A percentile compares a stretch with the other conserved stretches of the same genome.
Evolutionary conservation across 768 basidiomycete species (phyloP).

Genomic region (Russula virescens): DNA sequence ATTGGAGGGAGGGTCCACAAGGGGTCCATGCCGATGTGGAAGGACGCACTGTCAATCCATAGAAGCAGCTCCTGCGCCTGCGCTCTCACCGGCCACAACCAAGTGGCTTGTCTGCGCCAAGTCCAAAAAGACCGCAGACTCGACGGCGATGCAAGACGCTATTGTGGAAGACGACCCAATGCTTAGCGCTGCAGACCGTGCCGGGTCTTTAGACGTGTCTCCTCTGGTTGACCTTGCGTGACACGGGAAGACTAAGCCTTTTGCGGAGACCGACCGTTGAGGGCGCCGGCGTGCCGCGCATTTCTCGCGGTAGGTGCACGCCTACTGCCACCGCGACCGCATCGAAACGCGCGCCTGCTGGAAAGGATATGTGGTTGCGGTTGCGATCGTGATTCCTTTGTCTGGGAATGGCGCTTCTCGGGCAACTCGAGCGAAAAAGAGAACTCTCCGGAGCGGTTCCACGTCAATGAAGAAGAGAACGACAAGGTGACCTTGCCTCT

Average conservation of each 20-base stretch:
- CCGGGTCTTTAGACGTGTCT: conserved; percentile 16
- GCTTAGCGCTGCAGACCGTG: not conserved
- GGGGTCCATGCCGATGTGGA: conserved; percentile 19
- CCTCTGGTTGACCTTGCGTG: not conserved
- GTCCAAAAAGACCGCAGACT: conserved; percentile 22
- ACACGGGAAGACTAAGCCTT: conserved; percentile 13
- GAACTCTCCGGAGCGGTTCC: conserved; percentile 31
- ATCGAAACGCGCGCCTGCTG: conserved; percentile 6
- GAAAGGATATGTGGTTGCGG: conserved; percentile 7
- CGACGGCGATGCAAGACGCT: too few relatives aligned
- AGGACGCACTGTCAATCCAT: conserved; percentile 18
- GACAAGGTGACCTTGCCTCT: not conserved
- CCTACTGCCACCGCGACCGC: conserved; percentile 17
- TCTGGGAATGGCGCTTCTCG: not conserved
- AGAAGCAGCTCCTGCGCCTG: conserved; percentile 6
- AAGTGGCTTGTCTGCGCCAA: conserved; percentile 24
- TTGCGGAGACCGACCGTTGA: conserved; percentile 9
- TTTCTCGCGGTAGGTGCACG: conserved; percentile 23
- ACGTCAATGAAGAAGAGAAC: conserved; percentile 15
- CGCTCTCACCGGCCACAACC: not conserved
- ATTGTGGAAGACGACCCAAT: conserved; percentile 12
- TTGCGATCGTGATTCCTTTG: not conserved
- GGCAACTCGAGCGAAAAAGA: conserved; percentile 27
- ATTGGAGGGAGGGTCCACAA: conserved; percentile 11
- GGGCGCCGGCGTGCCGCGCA: conserved; percentile 7